Evolutionary conservation across 345 rosid genomes (phyloP), one percentile per base, ranked within the genome.

Genomic region (Trapa incisa): DNA sequence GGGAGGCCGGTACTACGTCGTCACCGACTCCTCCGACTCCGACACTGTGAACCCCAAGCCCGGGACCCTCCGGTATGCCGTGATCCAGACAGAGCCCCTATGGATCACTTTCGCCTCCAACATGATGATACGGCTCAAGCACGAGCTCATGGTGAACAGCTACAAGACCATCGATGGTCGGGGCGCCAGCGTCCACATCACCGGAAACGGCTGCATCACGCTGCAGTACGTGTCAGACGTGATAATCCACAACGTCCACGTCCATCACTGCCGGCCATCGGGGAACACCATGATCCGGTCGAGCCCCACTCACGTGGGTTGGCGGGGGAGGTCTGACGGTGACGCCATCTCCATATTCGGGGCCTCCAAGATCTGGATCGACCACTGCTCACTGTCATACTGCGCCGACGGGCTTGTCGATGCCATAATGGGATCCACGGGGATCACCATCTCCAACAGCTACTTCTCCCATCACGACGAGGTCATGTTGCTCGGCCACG

Each of bases 91-190:
- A 3, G 91, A 83, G 33, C 98, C 99, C 1, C 82, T 95, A 17
- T 95, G 98, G 99, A 95, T 95, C 45, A 47, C 82, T 65, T 95
- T 95, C 79, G 61, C 86, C 5, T 39, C 83, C 52, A 74, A 84
- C 80, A 95, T 91, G 98, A 73, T 71, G 42, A 89, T 95, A 72
- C 84, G 70, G 35, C 88, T 95, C 6, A 83, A 74, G 66, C 98
- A 95, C 74, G 99, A 95, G 54, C 96, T 95, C 47, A 87, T 95
- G 73, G 60, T 89, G 75, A 87, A 80, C 70, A 82, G 83, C 52
- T 95, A 74, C 89, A 95, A 95, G 56, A 95, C 98, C 48, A 77
- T 95, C 52, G 99, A 95, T 65, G 99, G 98, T 32, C 80, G 99
- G 0, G 98, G 98, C 4, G 78, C 83, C 10, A 78, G 67, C 22